Evolutionary conservation across 2,329 filamentous ascomycete species (phyloP).

Genomic region (Endothia cerciana): DNA sequence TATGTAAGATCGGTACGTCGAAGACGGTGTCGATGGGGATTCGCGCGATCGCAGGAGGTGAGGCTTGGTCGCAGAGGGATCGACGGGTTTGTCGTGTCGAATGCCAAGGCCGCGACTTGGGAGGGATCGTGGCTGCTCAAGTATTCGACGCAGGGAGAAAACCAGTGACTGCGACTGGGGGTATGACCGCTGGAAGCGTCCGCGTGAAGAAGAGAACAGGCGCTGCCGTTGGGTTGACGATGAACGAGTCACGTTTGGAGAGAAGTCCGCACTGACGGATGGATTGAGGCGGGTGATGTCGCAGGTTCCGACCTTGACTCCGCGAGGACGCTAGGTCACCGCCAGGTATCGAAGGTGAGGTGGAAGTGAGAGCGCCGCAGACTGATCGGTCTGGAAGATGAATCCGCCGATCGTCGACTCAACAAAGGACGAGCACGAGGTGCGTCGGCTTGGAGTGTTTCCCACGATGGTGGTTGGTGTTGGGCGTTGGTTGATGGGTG

Average conservation of each 20-base stretch:
- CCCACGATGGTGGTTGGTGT: conserved; percentile 19
- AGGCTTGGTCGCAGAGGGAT: not conserved
- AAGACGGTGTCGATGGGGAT: conserved; percentile 22
- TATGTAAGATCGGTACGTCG: conserved; percentile 45
- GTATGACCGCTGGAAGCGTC: not conserved
- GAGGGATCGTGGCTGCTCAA: conserved; percentile 10
- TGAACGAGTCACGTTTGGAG: conserved; percentile 5
- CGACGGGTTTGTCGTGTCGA: conserved; percentile 8
- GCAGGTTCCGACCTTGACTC: not conserved
- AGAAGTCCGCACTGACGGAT: conserved; percentile 8
- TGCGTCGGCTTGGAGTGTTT: conserved; percentile 18
- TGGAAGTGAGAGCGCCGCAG: not conserved
- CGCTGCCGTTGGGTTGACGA: conserved; percentile 14
- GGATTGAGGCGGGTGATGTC: not conserved
- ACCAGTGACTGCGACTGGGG: conserved; percentile 4
- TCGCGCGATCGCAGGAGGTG: conserved; percentile 25
- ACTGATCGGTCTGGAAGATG: not conserved
- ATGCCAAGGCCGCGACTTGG: conserved; percentile 22
- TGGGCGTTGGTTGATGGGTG: conserved; percentile 14
- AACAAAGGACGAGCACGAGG: conserved; percentile 9
- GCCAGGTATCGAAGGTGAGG: conserved; percentile 1
- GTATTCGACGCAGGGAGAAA: conserved; percentile 3
- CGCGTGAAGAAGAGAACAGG: conserved; percentile 14
- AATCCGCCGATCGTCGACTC: not conserved
- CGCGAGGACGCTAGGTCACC: conserved; percentile 3